Conservation (phyloP, 768 basidiomycete species). For the Tylopilus vinaceipallidus region DNA sequence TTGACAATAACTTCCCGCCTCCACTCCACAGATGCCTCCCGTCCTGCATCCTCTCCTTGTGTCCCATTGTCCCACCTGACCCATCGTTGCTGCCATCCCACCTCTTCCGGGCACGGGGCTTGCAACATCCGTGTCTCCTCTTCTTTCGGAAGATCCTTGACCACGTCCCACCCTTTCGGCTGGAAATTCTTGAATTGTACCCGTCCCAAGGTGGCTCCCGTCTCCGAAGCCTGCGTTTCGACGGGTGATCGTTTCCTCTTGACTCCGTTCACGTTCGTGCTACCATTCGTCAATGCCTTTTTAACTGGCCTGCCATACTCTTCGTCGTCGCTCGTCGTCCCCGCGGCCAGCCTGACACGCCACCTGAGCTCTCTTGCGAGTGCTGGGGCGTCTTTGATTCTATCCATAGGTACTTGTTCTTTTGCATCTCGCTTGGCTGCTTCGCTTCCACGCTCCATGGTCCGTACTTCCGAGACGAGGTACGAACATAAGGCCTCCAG, state of each 20-base stretch:
- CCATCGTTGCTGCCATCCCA: constrained; percentile 49
- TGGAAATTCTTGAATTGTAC: constrained; percentile 62
- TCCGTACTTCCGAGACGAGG: constrained; percentile 72
- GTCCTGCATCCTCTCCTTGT: constrained; percentile 30
- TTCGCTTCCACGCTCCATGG: constrained; percentile 70
- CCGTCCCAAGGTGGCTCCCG: constrained; percentile 17
- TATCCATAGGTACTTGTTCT: constrained; percentile 79
- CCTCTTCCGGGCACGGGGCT: constrained; percentile 39
- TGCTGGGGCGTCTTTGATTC: constrained; percentile 78
- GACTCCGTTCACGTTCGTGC: constrained; percentile 22
- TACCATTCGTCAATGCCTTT: constrained; percentile 26
- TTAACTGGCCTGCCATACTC: constrained; percentile 29
- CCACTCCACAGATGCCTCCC: constrained; percentile 41
- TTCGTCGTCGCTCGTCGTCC: constrained; percentile 70
- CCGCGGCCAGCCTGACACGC: constrained; percentile 65
- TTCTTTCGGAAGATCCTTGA: constrained; percentile 43
- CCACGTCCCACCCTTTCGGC: constrained; percentile 64
- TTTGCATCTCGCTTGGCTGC: constrained; percentile 71
- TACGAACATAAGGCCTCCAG: constrained; percentile 72
- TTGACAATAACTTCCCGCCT: constrained; percentile 53
- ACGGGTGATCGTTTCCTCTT: constrained; percentile 41
- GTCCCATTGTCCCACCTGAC: constrained; percentile 28
- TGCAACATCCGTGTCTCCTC: constrained; percentile 39
- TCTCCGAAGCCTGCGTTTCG: constrained; percentile 11
- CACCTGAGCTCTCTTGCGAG: constrained; percentile 84